Evolutionary conservation across 345 rosid species (phyloP).

Genomic region (Ceriops zippeliana): DNA sequence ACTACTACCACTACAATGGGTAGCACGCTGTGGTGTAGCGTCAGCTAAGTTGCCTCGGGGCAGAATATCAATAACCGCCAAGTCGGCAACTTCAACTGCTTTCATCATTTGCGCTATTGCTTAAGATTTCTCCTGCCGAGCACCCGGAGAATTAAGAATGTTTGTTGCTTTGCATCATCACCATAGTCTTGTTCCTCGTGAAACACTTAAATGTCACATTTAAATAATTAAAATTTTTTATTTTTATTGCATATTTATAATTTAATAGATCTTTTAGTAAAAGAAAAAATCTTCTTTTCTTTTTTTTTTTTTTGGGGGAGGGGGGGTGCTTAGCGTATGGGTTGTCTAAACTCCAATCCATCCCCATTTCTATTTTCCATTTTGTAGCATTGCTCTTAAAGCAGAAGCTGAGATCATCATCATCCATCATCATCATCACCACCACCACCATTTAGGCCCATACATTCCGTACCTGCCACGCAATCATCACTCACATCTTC

Average conservation of each 20-base stretch:
- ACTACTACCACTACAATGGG: no score
- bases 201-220: no score
- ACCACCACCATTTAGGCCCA: conserved; percentile 2
- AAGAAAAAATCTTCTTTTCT: not conserved
- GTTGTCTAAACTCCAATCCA: not conserved
- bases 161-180: conserved; percentile 1
- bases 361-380: not conserved
- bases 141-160: not conserved
- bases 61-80: no score
- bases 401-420: not conserved
- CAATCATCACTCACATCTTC: conserved; percentile 13
- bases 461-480: conserved; percentile 47
- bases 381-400: conserved; percentile 1
- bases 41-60: no score
- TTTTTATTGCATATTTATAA: no score
- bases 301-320: no score
- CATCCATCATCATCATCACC: no score
- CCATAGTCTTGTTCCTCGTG: not conserved
- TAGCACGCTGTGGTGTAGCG: no score
- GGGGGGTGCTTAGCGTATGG: not conserved
- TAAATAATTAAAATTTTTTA: no score
- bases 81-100: not conserved
- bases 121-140: not conserved
- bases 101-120: not conserved
- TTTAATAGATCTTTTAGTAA: no score